Conservation (phyloP, 1,284 basidiomycete genomes). For the Ceratobasidium sp. region DNA sequence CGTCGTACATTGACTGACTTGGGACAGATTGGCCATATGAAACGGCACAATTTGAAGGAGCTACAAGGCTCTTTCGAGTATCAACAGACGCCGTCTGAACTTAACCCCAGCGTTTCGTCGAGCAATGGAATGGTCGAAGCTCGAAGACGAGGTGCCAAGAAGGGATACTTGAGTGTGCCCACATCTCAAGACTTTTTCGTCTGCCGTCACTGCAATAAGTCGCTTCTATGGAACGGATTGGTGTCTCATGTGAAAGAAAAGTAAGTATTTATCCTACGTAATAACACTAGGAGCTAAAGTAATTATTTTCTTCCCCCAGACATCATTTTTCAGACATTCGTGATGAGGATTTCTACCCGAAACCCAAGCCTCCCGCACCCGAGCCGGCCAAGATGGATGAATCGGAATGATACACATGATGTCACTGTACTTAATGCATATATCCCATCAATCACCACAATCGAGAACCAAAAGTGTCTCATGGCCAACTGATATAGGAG, state of each 20-base stretch:
- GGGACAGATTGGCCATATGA: slow-evolving; percentile 34
- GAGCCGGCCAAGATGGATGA: background rate
- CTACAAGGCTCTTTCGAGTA: slow-evolving; percentile 8
- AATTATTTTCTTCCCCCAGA: slow-evolving; percentile 3
- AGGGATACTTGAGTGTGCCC: slow-evolving; percentile 22
- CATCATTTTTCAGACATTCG: slow-evolving; percentile 36
- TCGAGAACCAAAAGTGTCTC: background rate
- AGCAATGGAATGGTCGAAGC: slow-evolving; percentile 30
- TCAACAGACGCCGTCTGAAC: background rate
- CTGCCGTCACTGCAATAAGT: slow-evolving; percentile 34
- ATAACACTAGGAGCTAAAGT: background rate
- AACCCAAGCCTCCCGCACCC: slow-evolving; percentile 12
- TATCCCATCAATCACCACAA: too few species aligned
- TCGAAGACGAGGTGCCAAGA: slow-evolving; percentile 36
- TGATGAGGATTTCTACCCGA: slow-evolving; percentile 40
- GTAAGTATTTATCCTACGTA: slow-evolving; percentile 9
- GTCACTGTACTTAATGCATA: background rate
- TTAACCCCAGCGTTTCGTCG: background rate
- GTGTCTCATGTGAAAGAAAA: slow-evolving; percentile 38
- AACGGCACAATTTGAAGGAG: slow-evolving; percentile 9
- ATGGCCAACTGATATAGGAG: background rate
- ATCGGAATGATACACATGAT: background rate
- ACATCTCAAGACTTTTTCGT: slow-evolving; percentile 27
- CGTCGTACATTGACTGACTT: background rate
- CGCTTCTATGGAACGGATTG: slow-evolving; percentile 32